Evolutionary conservation across 2,329 filamentous ascomycete genomes (phyloP), one percentile per base, ranked within the genome.

Genomic region (Monilinia aucupariae): DNA sequence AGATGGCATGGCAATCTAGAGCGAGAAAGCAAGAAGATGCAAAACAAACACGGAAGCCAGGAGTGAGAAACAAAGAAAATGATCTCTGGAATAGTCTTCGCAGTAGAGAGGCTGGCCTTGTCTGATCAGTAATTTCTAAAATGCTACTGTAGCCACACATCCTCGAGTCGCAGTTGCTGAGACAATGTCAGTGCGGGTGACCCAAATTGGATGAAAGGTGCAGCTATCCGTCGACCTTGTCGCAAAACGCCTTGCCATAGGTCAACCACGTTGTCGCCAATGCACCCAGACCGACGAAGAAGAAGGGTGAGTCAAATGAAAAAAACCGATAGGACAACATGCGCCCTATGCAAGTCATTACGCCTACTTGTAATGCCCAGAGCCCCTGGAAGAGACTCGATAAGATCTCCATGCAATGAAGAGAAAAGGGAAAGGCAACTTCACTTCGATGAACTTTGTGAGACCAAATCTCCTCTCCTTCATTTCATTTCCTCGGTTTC

Each of bases 241-340:
- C 68, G 68, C 67, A 61, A 55, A 62, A 63, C 66, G 56, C 69
- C 56, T 64, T 61, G 58, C 53, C 41, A 65, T 68, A 66, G 63
- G 68, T 59, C 68, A 71, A 70, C 69, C 70, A 73, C 68, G 67
- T 70, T 72, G 63, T 71, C 69, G 67, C 60, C 65, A 65, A 68
- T 67, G 66, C 64, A 69, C 45, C 48, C 65, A 51, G 56, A 68
- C 70, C 71, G 71, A 73, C 71, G 70, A 60, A 69, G 65, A 55
- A 67, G 64, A 62, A 63, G 43, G 55, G 47, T 65, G 43, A 50
- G 52, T 53, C 37, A 56, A 58, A 49, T 59, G 41, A 47, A 51
- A 37, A 37, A 32, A n/a, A 43, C 54, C 63, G 61, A 70, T 69
- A 69, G 68, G 67, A 52, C 64, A 50, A 53, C 22, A 59, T 66